Conservation (phyloP, 139 green algal species). For the Protoeuglena noctilucae region DNA sequence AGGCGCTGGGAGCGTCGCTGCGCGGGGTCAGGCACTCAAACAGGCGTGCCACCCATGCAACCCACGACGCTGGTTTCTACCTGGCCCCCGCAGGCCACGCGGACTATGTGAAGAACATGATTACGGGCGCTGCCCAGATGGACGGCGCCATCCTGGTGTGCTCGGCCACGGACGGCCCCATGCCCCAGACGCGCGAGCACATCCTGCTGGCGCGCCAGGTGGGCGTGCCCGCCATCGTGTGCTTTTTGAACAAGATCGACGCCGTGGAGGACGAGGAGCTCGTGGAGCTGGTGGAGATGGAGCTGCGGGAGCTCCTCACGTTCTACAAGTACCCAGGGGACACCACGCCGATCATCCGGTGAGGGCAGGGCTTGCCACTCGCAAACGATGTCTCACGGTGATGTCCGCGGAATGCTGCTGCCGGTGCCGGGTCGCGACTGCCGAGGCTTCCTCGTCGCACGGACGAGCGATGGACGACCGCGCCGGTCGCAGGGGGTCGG, state of each 20-base stretch:
- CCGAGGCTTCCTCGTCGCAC: no score
- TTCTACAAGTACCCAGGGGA: conserved; percentile 95
- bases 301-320: conserved; percentile 86
- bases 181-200: conserved; percentile 97
- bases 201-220: conserved; percentile 90
- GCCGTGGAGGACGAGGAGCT: conserved; percentile 92
- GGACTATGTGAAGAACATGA: conserved; percentile 18
- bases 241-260: conserved; percentile 98
- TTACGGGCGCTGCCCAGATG: conserved; percentile 61
- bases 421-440: no score
- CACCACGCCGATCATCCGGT: conserved; percentile 78
- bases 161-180: conserved; percentile 86
- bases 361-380: no score
- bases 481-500: no score
- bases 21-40: no score
- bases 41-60: no score
- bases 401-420: no score
- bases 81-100: conserved; percentile 12
- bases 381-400: no score
- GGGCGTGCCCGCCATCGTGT: conserved; percentile 86
- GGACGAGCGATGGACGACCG: no score
- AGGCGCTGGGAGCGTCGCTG: no score
- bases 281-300: conserved; percentile 96
- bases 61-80: no score
- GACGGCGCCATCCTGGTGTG: conserved; percentile 97